phyloP scores from a whole-genome alignment of 1,139 yeast species.

The Candida buenavistaensis region DNA sequence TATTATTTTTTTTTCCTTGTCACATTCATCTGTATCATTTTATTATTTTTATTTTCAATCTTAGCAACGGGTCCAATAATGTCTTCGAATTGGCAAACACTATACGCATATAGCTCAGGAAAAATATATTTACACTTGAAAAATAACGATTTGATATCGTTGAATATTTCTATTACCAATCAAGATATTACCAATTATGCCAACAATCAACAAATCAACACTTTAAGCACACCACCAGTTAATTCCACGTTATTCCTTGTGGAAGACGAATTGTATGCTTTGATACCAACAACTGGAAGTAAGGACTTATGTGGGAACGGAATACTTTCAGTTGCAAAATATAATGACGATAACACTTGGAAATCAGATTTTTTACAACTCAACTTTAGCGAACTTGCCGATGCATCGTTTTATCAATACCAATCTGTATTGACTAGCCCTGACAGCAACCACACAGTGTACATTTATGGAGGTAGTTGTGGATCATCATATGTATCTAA shows the following conservation, averaged over 20 bases:
- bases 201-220: constrained; percentile 22
- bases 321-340: constrained; percentile 24
- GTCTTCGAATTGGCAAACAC: constrained; percentile 29
- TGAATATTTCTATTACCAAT: constrained; percentile 39
- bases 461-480: constrained; percentile 43
- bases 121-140: constrained; percentile 35
- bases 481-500: constrained; percentile 18
- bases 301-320: constrained; percentile 33
- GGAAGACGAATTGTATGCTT: constrained; percentile 32
- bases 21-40: too few species aligned
- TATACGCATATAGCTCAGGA: constrained; percentile 37
- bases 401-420: constrained; percentile 29
- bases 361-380: constrained; percentile 14
- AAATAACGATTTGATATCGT: constrained; percentile 35
- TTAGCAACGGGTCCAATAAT: too few species aligned
- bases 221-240: constrained; percentile 32
- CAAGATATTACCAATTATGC: constrained; percentile 14
- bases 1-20: too few species aligned
- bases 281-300: constrained; percentile 6
- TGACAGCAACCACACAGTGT: constrained; percentile 23
- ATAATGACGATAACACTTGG: constrained; percentile 27
- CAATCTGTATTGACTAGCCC: constrained; percentile 34
- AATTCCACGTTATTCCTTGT: constrained; percentile 34
- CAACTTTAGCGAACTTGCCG: constrained; percentile 25
- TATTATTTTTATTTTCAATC: too few species aligned